Evolutionary conservation across 2,329 filamentous ascomycete species (phyloP).

Genomic region (Colletotrichum sp.): DNA sequence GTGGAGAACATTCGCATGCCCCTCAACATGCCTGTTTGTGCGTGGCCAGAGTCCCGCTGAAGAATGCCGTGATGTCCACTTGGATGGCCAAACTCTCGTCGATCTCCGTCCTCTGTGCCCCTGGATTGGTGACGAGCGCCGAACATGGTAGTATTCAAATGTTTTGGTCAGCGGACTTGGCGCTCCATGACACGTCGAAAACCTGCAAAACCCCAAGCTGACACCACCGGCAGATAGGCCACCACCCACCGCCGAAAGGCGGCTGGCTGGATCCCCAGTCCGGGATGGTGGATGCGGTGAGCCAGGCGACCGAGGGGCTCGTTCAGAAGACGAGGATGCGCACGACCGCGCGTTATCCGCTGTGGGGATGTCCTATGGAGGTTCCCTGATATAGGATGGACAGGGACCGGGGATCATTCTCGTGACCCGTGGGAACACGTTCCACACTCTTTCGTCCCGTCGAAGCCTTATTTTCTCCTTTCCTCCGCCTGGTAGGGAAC

Average conservation of each 20-base stretch:
- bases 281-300: conserved; percentile 10
- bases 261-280: not conserved
- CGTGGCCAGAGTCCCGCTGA: not conserved
- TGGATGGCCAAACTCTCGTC: not conserved
- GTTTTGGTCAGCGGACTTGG: not conserved
- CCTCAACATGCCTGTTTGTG: not conserved
- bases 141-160: not conserved
- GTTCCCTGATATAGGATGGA: not conserved
- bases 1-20: not conserved
- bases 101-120: not conserved
- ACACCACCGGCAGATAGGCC: not conserved
- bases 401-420: conserved; percentile 5
- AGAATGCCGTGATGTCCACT: not conserved
- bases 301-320: not conserved
- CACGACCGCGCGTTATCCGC: conserved; percentile 2
- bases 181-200: not conserved
- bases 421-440: not conserved
- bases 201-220: not conserved
- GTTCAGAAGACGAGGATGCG: not conserved
- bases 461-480: not conserved
- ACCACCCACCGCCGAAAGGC: not conserved
- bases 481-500: not conserved
- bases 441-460: not conserved
- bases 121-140: not conserved
- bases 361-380: not conserved